Base-by-base conservation (phyloP, 1,284 basidiomycete genomes). In the Cystobasidium slooffiae region DNA sequence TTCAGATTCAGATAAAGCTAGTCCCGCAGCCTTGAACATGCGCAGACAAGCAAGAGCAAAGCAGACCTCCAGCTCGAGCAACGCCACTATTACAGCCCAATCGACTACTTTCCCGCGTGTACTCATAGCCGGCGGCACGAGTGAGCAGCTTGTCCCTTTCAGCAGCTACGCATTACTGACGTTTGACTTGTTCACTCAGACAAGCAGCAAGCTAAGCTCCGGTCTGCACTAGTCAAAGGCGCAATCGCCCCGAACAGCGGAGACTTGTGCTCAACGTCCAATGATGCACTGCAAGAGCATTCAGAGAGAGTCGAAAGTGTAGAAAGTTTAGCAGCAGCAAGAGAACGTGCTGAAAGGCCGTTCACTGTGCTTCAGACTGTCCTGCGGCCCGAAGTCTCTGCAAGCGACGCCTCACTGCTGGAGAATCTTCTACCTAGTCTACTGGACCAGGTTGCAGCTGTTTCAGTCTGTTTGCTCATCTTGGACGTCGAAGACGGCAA, bases 81-180 rank as follows among this genome's bases (percentile, higher is more conserved):
- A 41, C 9, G 37, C 7, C 14, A 39, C 56, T 9, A 41, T 49
- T 1, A 10, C 12, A 1, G 20, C 20, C 24, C 22, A 24, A 41
- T 22, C 20, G 6, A 18, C 43, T 6, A 20, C 1, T 10, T 31
- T 51, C 47, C 61, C 44, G 31, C 43, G 64, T 16, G 31, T 69
- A 37, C 20, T 69, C 8, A 61, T 69, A 37, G 68, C 58, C 4
- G 68, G 68, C 18, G 68, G 68, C 6, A 44, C 68, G 49, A 46
- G 68, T 69, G 37, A 47, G 68, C 55, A 20, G 37, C 16, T 47
- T 7, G 53, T 2, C 3, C 7, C 22, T 56, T 12, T 37, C n/a
- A 4, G 3, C 20, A 18, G 2, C 53, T 4, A 20, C 2, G 14
- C 53, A 24, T 14, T 56, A 4, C 12, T 16, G 53, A 49, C 14